These are phyloP conservation scores for Pelargonium citronellum DNA, from an alignment of 441 rosid genomes.

Conservation along the genomic window DNA sequence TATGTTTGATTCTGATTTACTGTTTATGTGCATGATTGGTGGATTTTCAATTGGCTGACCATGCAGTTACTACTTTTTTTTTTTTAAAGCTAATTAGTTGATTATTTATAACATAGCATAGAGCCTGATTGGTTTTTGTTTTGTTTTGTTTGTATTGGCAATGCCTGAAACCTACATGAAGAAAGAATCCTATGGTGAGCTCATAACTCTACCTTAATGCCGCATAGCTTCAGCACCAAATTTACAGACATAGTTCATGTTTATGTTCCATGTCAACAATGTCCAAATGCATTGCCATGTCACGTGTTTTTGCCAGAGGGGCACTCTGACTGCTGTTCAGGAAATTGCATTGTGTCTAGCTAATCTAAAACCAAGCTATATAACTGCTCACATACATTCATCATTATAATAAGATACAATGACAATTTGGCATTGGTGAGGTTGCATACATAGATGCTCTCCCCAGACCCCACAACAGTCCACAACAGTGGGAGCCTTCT, in stretches of 20 bases:
- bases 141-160: not conserved
- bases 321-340: too few relatives aligned
- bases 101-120: too few relatives aligned
- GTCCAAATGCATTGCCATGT: too few relatives aligned
- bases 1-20: not conserved
- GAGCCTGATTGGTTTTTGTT: not conserved
- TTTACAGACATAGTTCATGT: not conserved
- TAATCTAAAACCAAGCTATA: too few relatives aligned
- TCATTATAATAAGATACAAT: too few relatives aligned
- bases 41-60: not conserved
- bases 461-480: not conserved
- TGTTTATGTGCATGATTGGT: not conserved
- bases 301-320: too few relatives aligned
- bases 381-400: too few relatives aligned
- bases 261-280: slow-evolving; percentile 6
- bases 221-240: not conserved
- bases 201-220: not conserved
- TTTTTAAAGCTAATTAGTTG: too few relatives aligned
- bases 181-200: slow-evolving; percentile 12
- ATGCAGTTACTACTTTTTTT: not conserved
- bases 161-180: slow-evolving; percentile 8
- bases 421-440: too few relatives aligned
- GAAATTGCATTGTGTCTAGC: too few relatives aligned
- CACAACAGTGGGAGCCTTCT: not conserved
- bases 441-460: not conserved